phyloP scores from a whole-genome alignment of 345 rosid species.

The Abelmoschus esculentus region DNA sequence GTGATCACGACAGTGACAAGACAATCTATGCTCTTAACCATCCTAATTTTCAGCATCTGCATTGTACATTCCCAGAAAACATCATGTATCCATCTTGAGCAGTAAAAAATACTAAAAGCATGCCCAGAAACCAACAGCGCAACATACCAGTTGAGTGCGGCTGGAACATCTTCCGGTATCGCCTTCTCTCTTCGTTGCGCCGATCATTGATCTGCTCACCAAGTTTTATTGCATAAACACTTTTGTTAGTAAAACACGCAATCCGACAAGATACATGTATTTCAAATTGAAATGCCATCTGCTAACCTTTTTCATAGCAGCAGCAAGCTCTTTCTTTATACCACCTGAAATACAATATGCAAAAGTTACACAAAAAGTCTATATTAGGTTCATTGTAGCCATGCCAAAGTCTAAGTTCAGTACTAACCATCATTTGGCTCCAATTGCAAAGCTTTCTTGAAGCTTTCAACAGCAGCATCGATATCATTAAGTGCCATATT shows the following conservation, averaged over 20 bases:
- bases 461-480: slow-evolving; percentile 94
- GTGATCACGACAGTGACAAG: slow-evolving; percentile 4
- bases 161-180: slow-evolving; percentile 68
- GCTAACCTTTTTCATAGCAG: slow-evolving; percentile 75
- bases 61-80: background rate
- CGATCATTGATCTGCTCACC: slow-evolving; percentile 55
- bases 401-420: slow-evolving; percentile 11
- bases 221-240: slow-evolving; percentile 7
- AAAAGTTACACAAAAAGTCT: slow-evolving; percentile 10
- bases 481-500: slow-evolving; percentile 80
- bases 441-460: slow-evolving; percentile 69
- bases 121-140: background rate
- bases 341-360: slow-evolving; percentile 50
- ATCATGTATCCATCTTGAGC: background rate
- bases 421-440: slow-evolving; percentile 85
- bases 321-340: slow-evolving; percentile 71
- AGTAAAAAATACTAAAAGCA: background rate
- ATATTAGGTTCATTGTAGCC: background rate
- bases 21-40: background rate
- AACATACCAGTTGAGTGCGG: slow-evolving; percentile 14
- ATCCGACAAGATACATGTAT: background rate
- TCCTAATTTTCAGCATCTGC: background rate
- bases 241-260: background rate
- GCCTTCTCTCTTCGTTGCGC: slow-evolving; percentile 57
- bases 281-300: background rate